Evolutionary conservation across 345 rosid genomes (phyloP).

Genomic region (Eucalyptus brandiana): DNA sequence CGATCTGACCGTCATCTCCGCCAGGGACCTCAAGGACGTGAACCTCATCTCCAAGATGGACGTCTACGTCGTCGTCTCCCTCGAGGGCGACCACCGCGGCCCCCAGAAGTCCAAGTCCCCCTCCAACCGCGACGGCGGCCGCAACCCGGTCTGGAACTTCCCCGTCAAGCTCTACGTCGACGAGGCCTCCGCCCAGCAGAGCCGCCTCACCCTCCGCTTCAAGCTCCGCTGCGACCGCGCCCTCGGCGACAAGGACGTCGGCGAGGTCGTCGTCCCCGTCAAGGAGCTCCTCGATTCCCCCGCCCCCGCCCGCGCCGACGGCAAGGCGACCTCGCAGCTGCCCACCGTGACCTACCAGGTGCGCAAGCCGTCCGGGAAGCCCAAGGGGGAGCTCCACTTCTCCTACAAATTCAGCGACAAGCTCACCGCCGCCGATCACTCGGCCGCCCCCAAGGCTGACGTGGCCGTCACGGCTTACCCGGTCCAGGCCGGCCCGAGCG

Average conservation of each 20-base stretch:
- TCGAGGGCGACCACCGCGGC: conserved; percentile 34
- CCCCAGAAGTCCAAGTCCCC: conserved; percentile 31
- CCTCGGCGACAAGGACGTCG: conserved; percentile 59
- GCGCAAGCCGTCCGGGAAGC: conserved; percentile 50
- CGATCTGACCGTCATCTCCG: conserved; percentile 60
- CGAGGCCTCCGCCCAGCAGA: conserved; percentile 30
- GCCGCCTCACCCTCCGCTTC: conserved; percentile 33
- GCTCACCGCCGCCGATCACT: background rate
- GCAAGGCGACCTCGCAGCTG: background rate
- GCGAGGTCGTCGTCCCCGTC: conserved; percentile 65
- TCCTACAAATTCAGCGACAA: conserved; percentile 45
- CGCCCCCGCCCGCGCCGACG: background rate
- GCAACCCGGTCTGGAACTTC: conserved; percentile 63
- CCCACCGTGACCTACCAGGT: conserved; percentile 55
- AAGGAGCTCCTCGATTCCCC: conserved; percentile 38
- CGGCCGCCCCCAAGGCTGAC: background rate
- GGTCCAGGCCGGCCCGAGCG: background rate
- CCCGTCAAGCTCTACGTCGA: conserved; percentile 39
- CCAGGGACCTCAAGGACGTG: conserved; percentile 56
- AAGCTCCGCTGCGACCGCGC: conserved; percentile 61
- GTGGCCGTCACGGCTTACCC: conserved; percentile 8
- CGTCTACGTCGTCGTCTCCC: conserved; percentile 51
- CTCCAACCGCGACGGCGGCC: conserved; percentile 33
- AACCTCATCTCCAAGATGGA: conserved; percentile 74
- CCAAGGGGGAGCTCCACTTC: conserved; percentile 55